Base-by-base conservation (phyloP, 768 basidiomycete genomes). In the Amanita exitialis region DNA sequence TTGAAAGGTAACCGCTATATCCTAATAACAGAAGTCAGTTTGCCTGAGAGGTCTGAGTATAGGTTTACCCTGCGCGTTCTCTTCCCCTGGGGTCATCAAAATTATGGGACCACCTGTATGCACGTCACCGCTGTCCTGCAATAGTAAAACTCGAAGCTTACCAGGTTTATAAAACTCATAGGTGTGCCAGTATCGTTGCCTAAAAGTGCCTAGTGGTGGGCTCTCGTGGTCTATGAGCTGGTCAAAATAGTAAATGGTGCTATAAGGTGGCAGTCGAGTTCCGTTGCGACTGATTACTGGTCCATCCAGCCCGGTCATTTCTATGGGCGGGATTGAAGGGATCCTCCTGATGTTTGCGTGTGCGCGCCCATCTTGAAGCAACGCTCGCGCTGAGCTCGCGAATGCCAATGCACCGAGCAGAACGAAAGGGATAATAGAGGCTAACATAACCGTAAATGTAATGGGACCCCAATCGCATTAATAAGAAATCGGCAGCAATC, bases 121-220 rank as follows among this genome's bases (percentile, higher is more conserved):
- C 39, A 37, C 25, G 18, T 5, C 15, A 55, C 48, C 32, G 25
- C 20, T 45, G 15, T 35, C 9, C 38, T 47, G 35, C 10, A 51
- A 15, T 25, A 10, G 10, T 1, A 6, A 30, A 53, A 32, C 1
- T 28, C 13, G 28, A 32, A 18, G 6, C 61, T 28, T 52, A 76
- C 78, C 76, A 35, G 64, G 54, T 61, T 81, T 68, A 56, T 86
- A 86, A 57, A 71, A 83, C 61, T 86, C 80, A 63, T 71, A 83
- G 27, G 78, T 78, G 53, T 77, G 71, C 83, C 83, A 87, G 64
- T 74, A 87, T 28, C 86, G 76, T 64, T 87, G 86, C 61, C 78
- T 70, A 66, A 89, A 89, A n/a, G 83, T 87, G 18, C 86, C 86
- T 18, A 77, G 65, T 23, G 70, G 66, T n/a, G 82, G 78, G 25